phyloP scores from a whole-genome alignment of 768 basidiomycete species.

The Lactarius tabidus region DNA sequence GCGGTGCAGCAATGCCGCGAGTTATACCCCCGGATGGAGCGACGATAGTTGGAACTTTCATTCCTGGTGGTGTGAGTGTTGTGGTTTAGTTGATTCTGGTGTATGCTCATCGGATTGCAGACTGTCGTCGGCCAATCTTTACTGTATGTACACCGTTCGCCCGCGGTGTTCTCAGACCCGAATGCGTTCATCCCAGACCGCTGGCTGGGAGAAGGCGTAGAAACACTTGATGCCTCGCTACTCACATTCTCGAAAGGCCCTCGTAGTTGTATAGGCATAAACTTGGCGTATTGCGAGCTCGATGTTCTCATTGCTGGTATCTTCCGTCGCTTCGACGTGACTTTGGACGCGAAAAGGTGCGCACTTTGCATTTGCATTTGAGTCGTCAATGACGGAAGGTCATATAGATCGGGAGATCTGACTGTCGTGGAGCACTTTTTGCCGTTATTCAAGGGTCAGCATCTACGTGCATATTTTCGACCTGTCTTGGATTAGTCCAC shows the following conservation, averaged over 20 bases:
- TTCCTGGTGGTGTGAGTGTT: not conserved
- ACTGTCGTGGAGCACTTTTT: not conserved
- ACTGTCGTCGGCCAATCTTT: not conserved
- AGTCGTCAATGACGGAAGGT: no score
- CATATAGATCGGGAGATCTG: not conserved
- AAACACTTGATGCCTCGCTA: not conserved
- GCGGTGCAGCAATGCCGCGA: conserved; percentile 8
- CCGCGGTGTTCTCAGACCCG: not conserved
- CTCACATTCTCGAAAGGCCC: not conserved
- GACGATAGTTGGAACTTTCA: conserved; percentile 11
- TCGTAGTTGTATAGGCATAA: not conserved
- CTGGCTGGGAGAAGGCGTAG: not conserved
- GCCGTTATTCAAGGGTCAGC: not conserved
- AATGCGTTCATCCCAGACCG: not conserved
- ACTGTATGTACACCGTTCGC: not conserved
- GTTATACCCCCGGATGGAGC: conserved; percentile 19
- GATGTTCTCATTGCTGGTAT: not conserved
- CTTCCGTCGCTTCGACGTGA: no score
- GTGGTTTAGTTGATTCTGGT: not conserved
- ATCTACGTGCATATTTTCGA: not conserved
- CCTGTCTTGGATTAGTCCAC: not conserved
- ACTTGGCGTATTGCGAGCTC: not conserved
- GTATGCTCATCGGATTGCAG: not conserved
- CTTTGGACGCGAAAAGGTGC: not conserved
- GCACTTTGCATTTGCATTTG: not conserved